phyloP scores from a whole-genome alignment of 2,329 filamentous ascomycete genomes.

The Bipolaris bicolor region DNA sequence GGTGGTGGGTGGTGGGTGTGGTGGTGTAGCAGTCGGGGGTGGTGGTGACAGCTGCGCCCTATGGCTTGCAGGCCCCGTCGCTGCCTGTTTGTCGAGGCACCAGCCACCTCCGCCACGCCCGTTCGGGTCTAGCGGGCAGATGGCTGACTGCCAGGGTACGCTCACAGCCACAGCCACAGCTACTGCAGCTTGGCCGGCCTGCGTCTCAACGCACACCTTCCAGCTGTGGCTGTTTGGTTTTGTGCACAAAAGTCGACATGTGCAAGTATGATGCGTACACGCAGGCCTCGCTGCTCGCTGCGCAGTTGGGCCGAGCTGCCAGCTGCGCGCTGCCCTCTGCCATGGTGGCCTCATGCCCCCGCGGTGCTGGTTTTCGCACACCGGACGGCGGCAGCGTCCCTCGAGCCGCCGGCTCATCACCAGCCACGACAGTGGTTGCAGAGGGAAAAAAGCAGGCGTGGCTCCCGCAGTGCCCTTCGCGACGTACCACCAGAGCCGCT shows the following conservation, averaged over 20 bases:
- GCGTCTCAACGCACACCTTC: constrained; percentile 17
- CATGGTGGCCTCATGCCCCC: too few species aligned
- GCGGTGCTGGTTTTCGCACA: neutral
- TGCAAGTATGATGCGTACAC: constrained; percentile 3
- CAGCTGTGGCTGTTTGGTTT: constrained; percentile 18
- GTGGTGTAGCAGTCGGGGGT: constrained; percentile 5
- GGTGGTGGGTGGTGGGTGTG: neutral
- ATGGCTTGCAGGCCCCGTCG: constrained; percentile 10
- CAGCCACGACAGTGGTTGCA: constrained; percentile 6
- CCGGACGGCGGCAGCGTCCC: neutral
- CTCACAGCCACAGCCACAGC: constrained; percentile 23
- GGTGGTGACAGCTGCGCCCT: constrained; percentile 20
- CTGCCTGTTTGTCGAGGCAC: constrained; percentile 27
- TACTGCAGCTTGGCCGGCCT: constrained; percentile 1
- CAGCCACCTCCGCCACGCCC: constrained; percentile 28
- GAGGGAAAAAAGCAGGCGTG: neutral
- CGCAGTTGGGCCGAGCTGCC: too few species aligned
- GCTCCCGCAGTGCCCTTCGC: constrained; percentile 18
- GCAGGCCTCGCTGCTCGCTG: too few species aligned
- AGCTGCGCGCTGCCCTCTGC: too few species aligned
- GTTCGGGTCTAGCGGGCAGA: constrained; percentile 12
- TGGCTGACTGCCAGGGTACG: constrained; percentile 26
- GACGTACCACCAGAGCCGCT: constrained; percentile 7
- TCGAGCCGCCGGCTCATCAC: neutral
- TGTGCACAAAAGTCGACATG: constrained; percentile 6